A percentile compares a stretch with the other conserved stretches of the same genome.
These are phyloP conservation scores for Balakata baccata DNA, from an alignment of 345 rosid species.

Conservation along the genomic window DNA sequence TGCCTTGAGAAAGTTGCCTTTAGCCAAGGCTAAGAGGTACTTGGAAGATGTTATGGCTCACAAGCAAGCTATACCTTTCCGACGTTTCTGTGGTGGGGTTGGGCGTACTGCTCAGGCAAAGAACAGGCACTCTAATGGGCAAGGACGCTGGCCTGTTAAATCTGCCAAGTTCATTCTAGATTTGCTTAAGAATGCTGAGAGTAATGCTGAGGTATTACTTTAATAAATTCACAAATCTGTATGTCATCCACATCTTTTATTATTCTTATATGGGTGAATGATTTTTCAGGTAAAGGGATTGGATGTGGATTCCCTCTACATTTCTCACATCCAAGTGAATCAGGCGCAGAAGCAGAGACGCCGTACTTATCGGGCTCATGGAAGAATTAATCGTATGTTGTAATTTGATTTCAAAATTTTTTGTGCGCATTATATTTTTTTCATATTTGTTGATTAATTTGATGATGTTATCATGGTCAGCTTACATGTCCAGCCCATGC, in stretches of 20 bases:
- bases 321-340: conserved; percentile 92
- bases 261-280: not conserved
- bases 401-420: not conserved
- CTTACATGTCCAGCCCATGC: conserved; percentile 97
- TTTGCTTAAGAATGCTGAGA: conserved; percentile 91
- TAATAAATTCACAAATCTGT: not conserved
- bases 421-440: not conserved
- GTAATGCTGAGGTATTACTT: conserved; percentile 76
- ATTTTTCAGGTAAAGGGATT: conserved; percentile 77
- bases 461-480: conserved; percentile 31
- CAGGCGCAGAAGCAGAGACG: conserved; percentile 97
- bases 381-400: conserved; percentile 89
- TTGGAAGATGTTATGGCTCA: conserved; percentile 93
- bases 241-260: not conserved
- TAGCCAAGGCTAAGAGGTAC: conserved; percentile 90
- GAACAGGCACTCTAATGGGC: conserved; percentile 93
- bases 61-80: conserved; percentile 99
- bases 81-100: conserved; percentile 88
- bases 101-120: conserved; percentile 99
- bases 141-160: conserved; percentile 94
- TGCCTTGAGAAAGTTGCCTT: conserved; percentile 76
- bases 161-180: conserved; percentile 87
- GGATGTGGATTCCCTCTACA: conserved; percentile 80
- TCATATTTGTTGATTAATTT: not conserved
- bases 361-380: conserved; percentile 95